A percentile compares a stretch with the other conserved stretches of the same genome.
Evolutionary conservation across 805 yeast genomes (phyloP).

Genomic region (Peterozyma xylosa): DNA sequence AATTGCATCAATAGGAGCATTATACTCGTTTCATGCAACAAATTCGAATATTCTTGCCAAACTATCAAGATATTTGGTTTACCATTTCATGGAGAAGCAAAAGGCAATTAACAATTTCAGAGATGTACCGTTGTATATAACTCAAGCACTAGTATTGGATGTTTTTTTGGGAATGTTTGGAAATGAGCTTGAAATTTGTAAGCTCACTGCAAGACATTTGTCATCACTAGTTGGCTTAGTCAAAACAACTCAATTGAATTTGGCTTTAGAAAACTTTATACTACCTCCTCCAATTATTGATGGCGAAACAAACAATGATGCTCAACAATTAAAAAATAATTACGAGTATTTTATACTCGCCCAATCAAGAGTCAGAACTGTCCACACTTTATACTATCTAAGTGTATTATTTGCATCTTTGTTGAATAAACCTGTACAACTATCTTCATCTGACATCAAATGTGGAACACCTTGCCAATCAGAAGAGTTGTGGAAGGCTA

Average conservation of each 20-base stretch:
- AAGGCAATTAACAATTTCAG: constrained; percentile 37
- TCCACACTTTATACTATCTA: constrained; percentile 42
- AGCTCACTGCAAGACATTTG: constrained; percentile 43
- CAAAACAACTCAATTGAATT: constrained; percentile 42
- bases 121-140: constrained; percentile 48
- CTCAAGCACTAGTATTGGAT: constrained; percentile 48
- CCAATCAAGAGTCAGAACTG: constrained; percentile 48
- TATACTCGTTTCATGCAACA: constrained; percentile 72
- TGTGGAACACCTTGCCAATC: constrained; percentile 60
- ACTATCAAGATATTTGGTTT: constrained; percentile 58
- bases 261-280: constrained; percentile 38
- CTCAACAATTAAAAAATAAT: constrained; percentile 27
- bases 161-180: constrained; percentile 50
- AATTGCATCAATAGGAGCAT: constrained; percentile 85
- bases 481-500: constrained; percentile 56
- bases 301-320: constrained; percentile 16
- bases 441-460: constrained; percentile 35
- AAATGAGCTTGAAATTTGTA: constrained; percentile 42
- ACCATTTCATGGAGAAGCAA: constrained; percentile 53
- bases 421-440: constrained; percentile 31
- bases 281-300: constrained; percentile 30
- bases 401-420: constrained; percentile 39
- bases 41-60: constrained; percentile 68
- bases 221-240: constrained; percentile 47
- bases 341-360: constrained; percentile 46